Conservation (phyloP, 441 rosid species). For the Pelargonium citronellum region DNA sequence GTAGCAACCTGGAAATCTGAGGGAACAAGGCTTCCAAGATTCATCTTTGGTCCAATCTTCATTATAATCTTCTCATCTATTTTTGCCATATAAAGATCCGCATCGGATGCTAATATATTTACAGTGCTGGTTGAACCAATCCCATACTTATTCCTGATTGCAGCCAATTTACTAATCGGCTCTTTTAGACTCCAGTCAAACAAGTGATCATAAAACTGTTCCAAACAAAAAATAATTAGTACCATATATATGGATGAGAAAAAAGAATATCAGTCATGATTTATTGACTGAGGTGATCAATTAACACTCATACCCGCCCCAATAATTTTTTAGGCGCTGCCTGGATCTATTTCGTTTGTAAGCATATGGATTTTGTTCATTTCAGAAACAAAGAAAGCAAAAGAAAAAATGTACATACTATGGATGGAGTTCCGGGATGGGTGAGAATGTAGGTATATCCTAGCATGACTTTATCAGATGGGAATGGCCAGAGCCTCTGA, state of each 20-base stretch:
- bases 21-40: slow-evolving; percentile 55
- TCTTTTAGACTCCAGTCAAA: slow-evolving; percentile 59
- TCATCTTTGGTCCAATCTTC: slow-evolving; percentile 58
- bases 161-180: slow-evolving; percentile 33
- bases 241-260: too few species aligned
- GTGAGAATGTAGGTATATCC: slow-evolving; percentile 87
- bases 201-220: slow-evolving; percentile 68
- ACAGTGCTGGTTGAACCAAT: slow-evolving; percentile 41
- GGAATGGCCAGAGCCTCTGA: slow-evolving; percentile 57
- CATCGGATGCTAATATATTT: slow-evolving; percentile 39
- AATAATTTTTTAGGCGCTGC: too few species aligned
- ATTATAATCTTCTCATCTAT: slow-evolving; percentile 48
- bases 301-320: too few species aligned
- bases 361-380: neutral
- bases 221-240: too few species aligned
- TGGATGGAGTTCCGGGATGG: slow-evolving; percentile 70
- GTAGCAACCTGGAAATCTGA: slow-evolving; percentile 39
- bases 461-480: slow-evolving; percentile 77
- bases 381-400: neutral
- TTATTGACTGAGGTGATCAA: too few species aligned
- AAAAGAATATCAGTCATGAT: too few species aligned
- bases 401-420: slow-evolving; percentile 10
- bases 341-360: too few species aligned
- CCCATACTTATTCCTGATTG: slow-evolving; percentile 38
- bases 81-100: slow-evolving; percentile 55